A percentile compares a stretch with the other conserved stretches of the same genome.
Conservation (phyloP, 2,329 filamentous ascomycete species). For the Allantophomopsis cytisporea region DNA sequence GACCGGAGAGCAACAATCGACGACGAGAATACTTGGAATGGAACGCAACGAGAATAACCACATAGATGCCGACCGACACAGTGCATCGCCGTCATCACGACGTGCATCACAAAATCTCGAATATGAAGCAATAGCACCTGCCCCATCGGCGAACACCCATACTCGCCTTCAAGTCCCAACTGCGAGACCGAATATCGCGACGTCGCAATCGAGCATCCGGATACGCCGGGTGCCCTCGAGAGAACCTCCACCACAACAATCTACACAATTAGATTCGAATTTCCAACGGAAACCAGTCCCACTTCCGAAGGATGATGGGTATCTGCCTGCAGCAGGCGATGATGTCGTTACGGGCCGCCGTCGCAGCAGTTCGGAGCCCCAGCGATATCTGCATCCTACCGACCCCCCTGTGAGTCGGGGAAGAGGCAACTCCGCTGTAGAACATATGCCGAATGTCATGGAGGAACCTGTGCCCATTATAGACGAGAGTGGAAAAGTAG, state of each 20-base stretch:
- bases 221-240: neutral
- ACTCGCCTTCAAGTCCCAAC: too few relatives aligned
- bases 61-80: too few relatives aligned
- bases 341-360: neutral
- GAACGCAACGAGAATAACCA: too few relatives aligned
- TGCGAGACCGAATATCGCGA: too few relatives aligned
- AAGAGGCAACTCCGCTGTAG: too few relatives aligned
- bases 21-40: too few relatives aligned
- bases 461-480: neutral
- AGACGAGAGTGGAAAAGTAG: neutral
- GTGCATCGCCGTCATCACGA: too few relatives aligned
- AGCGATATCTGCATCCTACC: neutral
- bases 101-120: too few relatives aligned
- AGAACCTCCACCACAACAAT: neutral
- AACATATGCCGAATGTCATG: neutral
- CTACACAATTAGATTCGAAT: neutral
- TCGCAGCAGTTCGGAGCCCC: neutral
- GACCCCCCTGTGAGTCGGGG: neutral
- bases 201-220: neutral
- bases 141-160: too few relatives aligned
- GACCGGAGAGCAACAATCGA: too few relatives aligned
- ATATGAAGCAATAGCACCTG: too few relatives aligned
- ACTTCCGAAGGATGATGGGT: neutral
- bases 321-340: neutral
- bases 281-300: neutral